These are phyloP conservation scores for Vitis vinifera DNA, from an alignment of 164 flowering plant species.

Conservation along the genomic window ASM3070453v1 NC_081811.1:4346001-4346500, in stretches of 20 bases:
- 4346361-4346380: slow-evolving; percentile 12
- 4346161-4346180: slow-evolving; percentile 61
- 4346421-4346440: slow-evolving; percentile 64
- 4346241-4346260: slow-evolving; percentile 94
- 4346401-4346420: not conserved
- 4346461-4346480: slow-evolving; percentile 96
- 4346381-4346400: not conserved
- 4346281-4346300: slow-evolving; percentile 87
- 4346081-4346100: no score
- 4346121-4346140: no score
- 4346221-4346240: slow-evolving; percentile 66
- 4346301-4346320: slow-evolving; percentile 93
- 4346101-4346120: no score
- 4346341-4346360: slow-evolving; percentile 77
- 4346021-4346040: no score
- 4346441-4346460: slow-evolving; percentile 91
- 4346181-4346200: slow-evolving; percentile 84
- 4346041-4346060: no score
- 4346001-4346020: no score
- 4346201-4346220: slow-evolving; percentile 87
- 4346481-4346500: slow-evolving; percentile 95
- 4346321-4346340: slow-evolving; percentile 75
- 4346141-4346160: not conserved
- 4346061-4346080: no score
- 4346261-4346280: slow-evolving; percentile 98